Evolutionary conservation across 169 alveolate genomes (phyloP).

Genomic region (Theileria sp.): DNA sequence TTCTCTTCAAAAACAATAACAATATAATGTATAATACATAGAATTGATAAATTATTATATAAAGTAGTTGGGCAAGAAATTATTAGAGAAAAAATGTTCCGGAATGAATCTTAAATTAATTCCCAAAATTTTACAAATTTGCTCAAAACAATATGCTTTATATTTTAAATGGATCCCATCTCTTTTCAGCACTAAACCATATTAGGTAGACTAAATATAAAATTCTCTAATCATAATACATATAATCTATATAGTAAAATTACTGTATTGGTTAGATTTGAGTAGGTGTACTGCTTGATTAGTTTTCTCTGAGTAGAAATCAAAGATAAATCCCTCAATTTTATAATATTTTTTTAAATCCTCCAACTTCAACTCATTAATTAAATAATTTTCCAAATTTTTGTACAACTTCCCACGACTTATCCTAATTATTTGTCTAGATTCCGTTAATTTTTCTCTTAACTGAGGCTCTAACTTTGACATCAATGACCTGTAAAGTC

Average conservation of each 20-base stretch:
- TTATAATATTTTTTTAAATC: conserved; percentile 8
- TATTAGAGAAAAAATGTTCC: conserved; percentile 21
- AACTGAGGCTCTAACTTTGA: not conserved
- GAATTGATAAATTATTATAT: not conserved
- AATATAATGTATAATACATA: not conserved
- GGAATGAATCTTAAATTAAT: conserved; percentile 40
- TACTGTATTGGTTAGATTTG: conserved; percentile 36
- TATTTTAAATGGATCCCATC: conserved; percentile 35
- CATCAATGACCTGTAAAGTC: not conserved
- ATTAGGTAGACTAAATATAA: not conserved
- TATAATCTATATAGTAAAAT: too few relatives aligned
- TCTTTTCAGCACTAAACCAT: conserved; percentile 1
- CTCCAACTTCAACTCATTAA: conserved; percentile 16
- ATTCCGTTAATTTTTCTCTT: not conserved
- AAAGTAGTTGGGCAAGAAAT: not conserved
- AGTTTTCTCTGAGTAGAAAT: conserved; percentile 36
- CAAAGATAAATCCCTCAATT: conserved; percentile 38
- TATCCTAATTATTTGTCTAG: not conserved
- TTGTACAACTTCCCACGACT: not conserved
- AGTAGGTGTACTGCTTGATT: conserved; percentile 40
- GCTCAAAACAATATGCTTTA: conserved; percentile 20
- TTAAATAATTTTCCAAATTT: not conserved
- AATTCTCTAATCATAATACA: not conserved
- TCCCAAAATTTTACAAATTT: conserved; percentile 17
- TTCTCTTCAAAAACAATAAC: not conserved